phyloP scores from a whole-genome alignment of 257 asterid genomes.

The Fraxinus anomala region DNA sequence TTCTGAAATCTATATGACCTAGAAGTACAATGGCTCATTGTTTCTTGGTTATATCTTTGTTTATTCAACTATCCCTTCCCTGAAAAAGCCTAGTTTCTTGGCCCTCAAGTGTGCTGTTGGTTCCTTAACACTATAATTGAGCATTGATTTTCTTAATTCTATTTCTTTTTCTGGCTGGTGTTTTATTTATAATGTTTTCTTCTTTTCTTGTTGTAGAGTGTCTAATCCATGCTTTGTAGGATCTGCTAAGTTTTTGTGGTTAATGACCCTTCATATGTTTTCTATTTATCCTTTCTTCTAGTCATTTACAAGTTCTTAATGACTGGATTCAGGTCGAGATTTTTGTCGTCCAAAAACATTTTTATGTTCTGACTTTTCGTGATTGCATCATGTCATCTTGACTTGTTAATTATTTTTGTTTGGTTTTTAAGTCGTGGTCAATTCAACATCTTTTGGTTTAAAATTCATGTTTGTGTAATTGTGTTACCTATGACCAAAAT shows the following conservation, averaged over 20 bases:
- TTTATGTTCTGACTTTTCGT: not conserved
- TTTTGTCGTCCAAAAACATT: not conserved
- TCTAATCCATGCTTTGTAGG: not conserved
- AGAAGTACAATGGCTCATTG: not conserved
- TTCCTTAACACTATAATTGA: not conserved
- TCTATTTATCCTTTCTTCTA: not conserved
- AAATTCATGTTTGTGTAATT: not conserved
- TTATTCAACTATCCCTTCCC: not conserved
- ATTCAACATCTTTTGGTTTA: not conserved
- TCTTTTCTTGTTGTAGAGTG: not conserved
- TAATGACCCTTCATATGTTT: not conserved
- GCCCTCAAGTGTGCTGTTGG: not conserved
- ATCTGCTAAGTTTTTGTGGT: not conserved
- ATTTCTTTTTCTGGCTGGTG: too few species aligned
- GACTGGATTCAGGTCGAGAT: not conserved
- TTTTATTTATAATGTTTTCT: not conserved
- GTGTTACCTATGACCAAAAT: constrained; percentile 3
- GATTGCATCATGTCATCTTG: not conserved
- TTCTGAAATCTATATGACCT: not conserved
- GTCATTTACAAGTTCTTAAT: not conserved
- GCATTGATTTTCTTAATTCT: not conserved
- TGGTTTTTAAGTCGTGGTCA: not conserved
- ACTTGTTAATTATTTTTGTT: not conserved
- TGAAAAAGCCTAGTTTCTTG: not conserved
- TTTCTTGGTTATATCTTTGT: not conserved